Conservation (phyloP, 1,139 yeast species). For the Citeromyces hawaiiensis region DNA sequence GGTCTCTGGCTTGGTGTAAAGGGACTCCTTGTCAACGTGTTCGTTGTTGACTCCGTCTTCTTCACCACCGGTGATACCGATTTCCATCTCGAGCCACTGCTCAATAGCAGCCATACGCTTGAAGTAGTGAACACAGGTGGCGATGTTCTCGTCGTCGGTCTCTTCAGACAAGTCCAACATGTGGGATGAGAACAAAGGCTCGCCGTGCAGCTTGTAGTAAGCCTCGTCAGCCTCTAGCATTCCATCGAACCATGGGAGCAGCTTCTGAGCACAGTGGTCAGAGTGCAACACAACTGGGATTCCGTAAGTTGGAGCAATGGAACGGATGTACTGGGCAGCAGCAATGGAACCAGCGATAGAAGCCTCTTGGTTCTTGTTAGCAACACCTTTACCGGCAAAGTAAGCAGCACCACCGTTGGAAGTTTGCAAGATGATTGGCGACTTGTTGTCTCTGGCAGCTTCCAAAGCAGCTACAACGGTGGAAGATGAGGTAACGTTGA, state of each 20-base stretch:
- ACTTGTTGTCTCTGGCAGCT: slow-evolving; percentile 92
- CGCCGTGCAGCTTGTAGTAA: slow-evolving; percentile 74
- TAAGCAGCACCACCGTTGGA: slow-evolving; percentile 99
- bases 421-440: slow-evolving; percentile 94
- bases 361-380: slow-evolving; percentile 86
- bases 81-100: slow-evolving; percentile 99
- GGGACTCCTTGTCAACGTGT: slow-evolving; percentile 71
- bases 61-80: slow-evolving; percentile 99
- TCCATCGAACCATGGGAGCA: slow-evolving; percentile 98
- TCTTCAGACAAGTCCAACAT: slow-evolving; percentile 98
- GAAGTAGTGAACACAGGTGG: slow-evolving; percentile 90
- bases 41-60: slow-evolving; percentile 99
- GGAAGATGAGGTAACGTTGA: slow-evolving; percentile 94
- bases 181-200: slow-evolving; percentile 96
- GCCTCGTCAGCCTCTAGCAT: slow-evolving; percentile 95
- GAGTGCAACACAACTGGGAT: slow-evolving; percentile 96
- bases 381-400: slow-evolving; percentile 99
- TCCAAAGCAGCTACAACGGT: slow-evolving; percentile 95
- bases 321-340: slow-evolving; percentile 95
- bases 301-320: slow-evolving; percentile 94
- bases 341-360: slow-evolving; percentile 93
- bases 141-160: slow-evolving; percentile 90
- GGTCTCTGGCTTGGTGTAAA: slow-evolving; percentile 95
- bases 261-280: slow-evolving; percentile 98
- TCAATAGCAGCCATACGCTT: slow-evolving; percentile 84